Evolutionary conservation across 2,329 filamentous ascomycete species (phyloP).

Genomic region (Sarocladium brachiariae): DNA sequence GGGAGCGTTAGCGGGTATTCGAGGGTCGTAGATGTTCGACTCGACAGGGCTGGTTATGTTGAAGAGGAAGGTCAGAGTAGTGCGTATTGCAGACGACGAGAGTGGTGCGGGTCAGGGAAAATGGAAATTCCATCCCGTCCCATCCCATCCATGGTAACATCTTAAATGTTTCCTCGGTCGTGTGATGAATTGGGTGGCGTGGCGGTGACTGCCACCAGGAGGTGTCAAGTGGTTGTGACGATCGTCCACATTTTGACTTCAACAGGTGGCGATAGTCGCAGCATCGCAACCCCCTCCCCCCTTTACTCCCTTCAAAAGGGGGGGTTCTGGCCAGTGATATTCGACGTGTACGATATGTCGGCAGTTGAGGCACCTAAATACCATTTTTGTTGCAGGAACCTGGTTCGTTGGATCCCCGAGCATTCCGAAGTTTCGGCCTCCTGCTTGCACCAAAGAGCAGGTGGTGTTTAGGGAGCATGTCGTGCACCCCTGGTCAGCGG

Average conservation of each 20-base stretch:
- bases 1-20: background rate
- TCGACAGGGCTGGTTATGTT: background rate
- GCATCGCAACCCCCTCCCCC: too few relatives aligned
- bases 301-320: too few relatives aligned
- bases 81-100: background rate
- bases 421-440: too few relatives aligned
- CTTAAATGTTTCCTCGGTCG: background rate
- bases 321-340: background rate
- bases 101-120: background rate
- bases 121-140: background rate
- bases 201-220: too few relatives aligned
- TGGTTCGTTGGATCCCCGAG: too few relatives aligned
- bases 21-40: background rate
- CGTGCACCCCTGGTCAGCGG: too few relatives aligned
- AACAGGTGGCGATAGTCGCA: background rate
- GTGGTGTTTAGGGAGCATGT: too few relatives aligned
- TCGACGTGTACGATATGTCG: background rate
- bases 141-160: background rate
- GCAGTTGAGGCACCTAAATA: background rate
- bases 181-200: too few relatives aligned
- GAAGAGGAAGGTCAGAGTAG: background rate
- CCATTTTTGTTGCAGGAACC: background rate
- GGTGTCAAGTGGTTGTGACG: background rate
- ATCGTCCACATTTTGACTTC: conserved; percentile 3
- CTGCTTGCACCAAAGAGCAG: too few relatives aligned